These are phyloP conservation scores for Colletotrichum horii DNA, from an alignment of 2,329 filamentous ascomycete genomes.

Conservation along the genomic window DNA sequence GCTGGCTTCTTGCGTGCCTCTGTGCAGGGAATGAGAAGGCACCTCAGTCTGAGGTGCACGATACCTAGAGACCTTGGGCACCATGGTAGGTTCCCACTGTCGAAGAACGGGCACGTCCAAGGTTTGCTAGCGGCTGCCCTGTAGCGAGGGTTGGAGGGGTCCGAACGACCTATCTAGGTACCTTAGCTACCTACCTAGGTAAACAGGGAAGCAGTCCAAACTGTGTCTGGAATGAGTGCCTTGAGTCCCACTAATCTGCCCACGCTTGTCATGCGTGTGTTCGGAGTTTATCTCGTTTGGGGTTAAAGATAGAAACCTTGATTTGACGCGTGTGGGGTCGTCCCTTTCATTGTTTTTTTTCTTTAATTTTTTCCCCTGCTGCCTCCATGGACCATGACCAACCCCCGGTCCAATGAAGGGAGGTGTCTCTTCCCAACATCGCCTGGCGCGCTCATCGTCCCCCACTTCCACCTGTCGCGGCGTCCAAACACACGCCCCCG, in stretches of 20 bases:
- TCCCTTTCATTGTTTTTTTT: not conserved
- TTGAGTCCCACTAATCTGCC: not conserved
- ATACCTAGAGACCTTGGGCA: no score
- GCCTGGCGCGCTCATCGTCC: not conserved
- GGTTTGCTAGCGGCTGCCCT: not conserved
- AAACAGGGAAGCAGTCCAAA: not conserved
- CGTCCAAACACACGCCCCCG: not conserved
- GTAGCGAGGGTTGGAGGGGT: not conserved
- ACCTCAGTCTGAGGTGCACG: not conserved
- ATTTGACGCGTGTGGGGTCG: slow-evolving; percentile 13
- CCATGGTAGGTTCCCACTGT: not conserved
- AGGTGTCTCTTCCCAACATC: not conserved
- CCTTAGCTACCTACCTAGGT: no score
- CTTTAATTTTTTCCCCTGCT: not conserved
- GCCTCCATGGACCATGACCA: not conserved
- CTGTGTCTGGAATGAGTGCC: not conserved
- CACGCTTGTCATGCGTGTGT: slow-evolving; percentile 15
- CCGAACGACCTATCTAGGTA: no score
- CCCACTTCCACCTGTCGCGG: not conserved
- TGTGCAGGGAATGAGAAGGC: not conserved
- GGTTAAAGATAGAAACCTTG: slow-evolving; percentile 21
- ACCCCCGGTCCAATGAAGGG: not conserved
- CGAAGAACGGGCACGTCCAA: not conserved
- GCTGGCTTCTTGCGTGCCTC: not conserved
- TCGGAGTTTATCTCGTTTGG: slow-evolving; percentile 21